Percentiles rank a stretch among this genome's conserved stretches.
Evolutionary conservation across 495 filamentous ascomycete species (phyloP).

Genomic region (Baudoinia panamericana): DNA sequence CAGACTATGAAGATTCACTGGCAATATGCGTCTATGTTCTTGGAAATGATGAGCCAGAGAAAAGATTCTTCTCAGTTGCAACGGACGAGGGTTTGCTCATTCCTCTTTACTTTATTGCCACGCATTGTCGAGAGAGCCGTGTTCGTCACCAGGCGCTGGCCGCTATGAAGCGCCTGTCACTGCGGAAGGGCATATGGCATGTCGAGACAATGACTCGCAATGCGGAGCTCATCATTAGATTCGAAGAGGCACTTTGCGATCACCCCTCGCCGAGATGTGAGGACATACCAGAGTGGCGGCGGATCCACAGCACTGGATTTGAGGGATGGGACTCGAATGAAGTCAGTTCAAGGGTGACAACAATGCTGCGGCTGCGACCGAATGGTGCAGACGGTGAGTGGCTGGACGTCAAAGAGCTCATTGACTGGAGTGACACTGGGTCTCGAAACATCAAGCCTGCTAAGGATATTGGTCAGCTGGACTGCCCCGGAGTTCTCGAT

Average conservation of each 20-base stretch:
- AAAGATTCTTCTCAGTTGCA: constrained; percentile 7
- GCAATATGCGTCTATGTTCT: constrained; percentile 4
- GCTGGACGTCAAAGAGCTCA: background rate
- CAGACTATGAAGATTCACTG: constrained; percentile 10
- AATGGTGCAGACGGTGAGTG: constrained; percentile 16
- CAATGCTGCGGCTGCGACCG: background rate
- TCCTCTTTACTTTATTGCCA: constrained; percentile 8
- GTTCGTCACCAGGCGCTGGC: constrained; percentile 7
- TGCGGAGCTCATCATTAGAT: background rate
- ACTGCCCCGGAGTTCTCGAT: no score
- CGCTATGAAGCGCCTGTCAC: background rate
- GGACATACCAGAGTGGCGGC: constrained; percentile 12
- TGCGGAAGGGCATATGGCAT: constrained; percentile 10
- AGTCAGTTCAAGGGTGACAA: background rate
- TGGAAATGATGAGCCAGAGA: constrained; percentile 6
- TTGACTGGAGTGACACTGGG: constrained; percentile 3
- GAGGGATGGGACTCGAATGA: constrained; percentile 1
- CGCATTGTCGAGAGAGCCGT: constrained; percentile 6
- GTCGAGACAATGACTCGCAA: constrained; percentile 7
- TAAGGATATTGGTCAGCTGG: no score
- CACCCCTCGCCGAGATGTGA: constrained; percentile 1
- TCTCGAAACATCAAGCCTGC: no score
- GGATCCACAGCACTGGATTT: constrained; percentile 6
- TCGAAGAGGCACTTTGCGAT: constrained; percentile 6
- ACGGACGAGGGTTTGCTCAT: constrained; percentile 12